Evolutionary conservation across 345 rosid genomes (phyloP).

Genomic region (Eutrema yunnanense): DNA sequence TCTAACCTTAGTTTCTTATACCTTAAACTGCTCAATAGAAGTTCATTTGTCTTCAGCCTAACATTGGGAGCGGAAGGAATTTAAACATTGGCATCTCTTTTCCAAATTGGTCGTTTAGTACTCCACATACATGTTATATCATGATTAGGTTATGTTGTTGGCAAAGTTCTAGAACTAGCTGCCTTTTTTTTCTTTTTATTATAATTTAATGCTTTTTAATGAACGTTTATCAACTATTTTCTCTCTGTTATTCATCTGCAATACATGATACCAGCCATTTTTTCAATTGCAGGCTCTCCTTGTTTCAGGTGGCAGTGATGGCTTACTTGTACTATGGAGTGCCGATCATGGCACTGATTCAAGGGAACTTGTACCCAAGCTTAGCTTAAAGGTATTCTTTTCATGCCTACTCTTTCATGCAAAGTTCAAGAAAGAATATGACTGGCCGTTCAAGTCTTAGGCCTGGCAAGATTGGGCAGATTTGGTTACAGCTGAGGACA

Average conservation of each 20-base stretch:
- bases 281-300: conserved; percentile 77
- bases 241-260: conserved; percentile 3
- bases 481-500: not conserved
- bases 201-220: not conserved
- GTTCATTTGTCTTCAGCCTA: not conserved
- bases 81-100: not conserved
- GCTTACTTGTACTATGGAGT: conserved; percentile 91
- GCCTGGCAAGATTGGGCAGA: not conserved
- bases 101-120: not conserved
- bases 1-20: not conserved
- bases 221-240: not conserved
- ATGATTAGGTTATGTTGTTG: conserved; percentile 5
- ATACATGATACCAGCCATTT: conserved; percentile 7
- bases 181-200: not conserved
- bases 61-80: not conserved
- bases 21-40: not conserved
- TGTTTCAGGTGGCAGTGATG: conserved; percentile 97
- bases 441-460: no score
- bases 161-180: not conserved
- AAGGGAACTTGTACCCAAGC: conserved; percentile 95
- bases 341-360: conserved; percentile 95
- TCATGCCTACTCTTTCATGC: conserved; percentile 8
- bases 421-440: not conserved
- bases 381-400: conserved; percentile 73
- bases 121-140: not conserved